A percentile compares a stretch with the other conserved stretches of the same genome.
phyloP scores from a whole-genome alignment of 164 flowering plant species.

The Houttuynia cordata region DNA sequence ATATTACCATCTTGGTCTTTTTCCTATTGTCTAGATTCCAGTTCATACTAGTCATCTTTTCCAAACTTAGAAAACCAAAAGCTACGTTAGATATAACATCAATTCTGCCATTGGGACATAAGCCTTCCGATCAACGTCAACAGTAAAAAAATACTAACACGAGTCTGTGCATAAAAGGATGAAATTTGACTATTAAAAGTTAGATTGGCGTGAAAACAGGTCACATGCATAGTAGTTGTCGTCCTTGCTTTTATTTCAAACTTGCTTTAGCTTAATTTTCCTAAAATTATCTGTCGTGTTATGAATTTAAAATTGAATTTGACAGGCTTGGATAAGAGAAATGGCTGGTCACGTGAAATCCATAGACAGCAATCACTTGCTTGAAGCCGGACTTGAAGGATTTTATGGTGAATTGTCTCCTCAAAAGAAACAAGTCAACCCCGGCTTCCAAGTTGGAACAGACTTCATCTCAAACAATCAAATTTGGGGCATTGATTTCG shows the following conservation, averaged over 20 bases:
- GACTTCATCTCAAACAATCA: conserved; percentile 23
- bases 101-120: no score
- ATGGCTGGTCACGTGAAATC: conserved; percentile 61
- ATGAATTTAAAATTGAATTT: not conserved
- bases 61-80: no score
- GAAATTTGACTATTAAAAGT: no score
- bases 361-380: conserved; percentile 49
- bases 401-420: conserved; percentile 17
- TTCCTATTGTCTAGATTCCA: no score
- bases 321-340: conserved; percentile 57
- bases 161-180: no score
- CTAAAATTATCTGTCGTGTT: not conserved
- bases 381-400: conserved; percentile 66
- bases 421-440: conserved; percentile 8
- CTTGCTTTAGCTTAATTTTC: not conserved
- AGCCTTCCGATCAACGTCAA: no score
- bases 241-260: not conserved
- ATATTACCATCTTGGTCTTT: no score
- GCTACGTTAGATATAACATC: no score
- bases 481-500: conserved; percentile 16
- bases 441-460: conserved; percentile 22
- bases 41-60: no score
- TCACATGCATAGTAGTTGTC: no score
- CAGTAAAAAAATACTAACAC: no score
- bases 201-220: no score